Base-by-base conservation (phyloP, 169 alveolate species). In the Theileria luwenshuni region DNA sequence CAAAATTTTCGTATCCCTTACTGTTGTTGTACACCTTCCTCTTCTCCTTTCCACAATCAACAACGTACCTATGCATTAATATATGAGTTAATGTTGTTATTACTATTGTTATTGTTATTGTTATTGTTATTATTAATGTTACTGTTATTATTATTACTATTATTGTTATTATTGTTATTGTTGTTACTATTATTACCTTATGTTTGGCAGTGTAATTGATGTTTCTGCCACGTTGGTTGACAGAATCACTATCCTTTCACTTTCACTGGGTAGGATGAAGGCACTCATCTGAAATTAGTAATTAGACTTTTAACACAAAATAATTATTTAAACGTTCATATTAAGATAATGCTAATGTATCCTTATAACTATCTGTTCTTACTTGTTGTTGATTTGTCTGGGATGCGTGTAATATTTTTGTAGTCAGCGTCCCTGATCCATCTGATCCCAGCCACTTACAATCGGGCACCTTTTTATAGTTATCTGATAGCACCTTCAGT, bases 171-270 rank as follows among this genome's bases (percentile, higher is more conserved):
- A n/a, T n/a, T n/a, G n/a, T n/a, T n/a, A n/a, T n/a, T n/a, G n/a
- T n/a, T n/a, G n/a, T n/a, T n/a, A n/a, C n/a, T n/a, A n/a, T n/a
- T n/a, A n/a, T n/a, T n/a, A 88, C 87, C 98, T 86, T 42, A 95
- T 91, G 69, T 97, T 97, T 23, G 99, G 99, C 45, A 98, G 93
- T 15, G 99, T 98, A 28, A 98, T 83, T 10, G 99, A 96, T 19
- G 99, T 97, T 88, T 98, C 99, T 17, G 99, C 99, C 2, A 98
- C 99, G 74, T 98, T 97, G 28, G 99, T 98, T n/a, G 99, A 92
- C 38, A 98, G 91, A 43, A 98, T 95, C 33, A 98, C 95, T 52
- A 95, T 80, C 19, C 99, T 90, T 83, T 95, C 95, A 74, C 90
- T 90, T 10, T 91, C 96, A 30, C 83, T 85, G 27, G 98, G 97